These are phyloP conservation scores for Yamadazyma insecticola DNA, from an alignment of 805 yeast genomes.

Conservation along the genomic window DNA sequence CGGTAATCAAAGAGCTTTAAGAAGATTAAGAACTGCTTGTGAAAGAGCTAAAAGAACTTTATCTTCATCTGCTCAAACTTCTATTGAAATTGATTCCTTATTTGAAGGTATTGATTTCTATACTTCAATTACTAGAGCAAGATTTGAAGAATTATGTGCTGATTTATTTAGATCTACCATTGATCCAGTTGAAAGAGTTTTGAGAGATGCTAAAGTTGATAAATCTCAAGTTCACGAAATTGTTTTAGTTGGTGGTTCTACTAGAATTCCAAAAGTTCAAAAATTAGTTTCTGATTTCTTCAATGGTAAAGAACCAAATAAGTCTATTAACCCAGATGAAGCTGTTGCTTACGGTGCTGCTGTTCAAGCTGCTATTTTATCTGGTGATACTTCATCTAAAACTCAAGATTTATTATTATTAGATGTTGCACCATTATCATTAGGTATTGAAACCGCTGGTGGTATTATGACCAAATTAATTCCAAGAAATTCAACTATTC, in stretches of 20 bases:
- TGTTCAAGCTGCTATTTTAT: slow-evolving; percentile 95
- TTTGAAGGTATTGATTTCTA: slow-evolving; percentile 93
- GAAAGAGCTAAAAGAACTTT: slow-evolving; percentile 97
- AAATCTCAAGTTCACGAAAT: slow-evolving; percentile 89
- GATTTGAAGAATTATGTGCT: slow-evolving; percentile 93
- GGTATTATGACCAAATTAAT: slow-evolving; percentile 96
- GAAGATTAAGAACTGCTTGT: slow-evolving; percentile 94
- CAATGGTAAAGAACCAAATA: slow-evolving; percentile 92
- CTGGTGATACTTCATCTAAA: slow-evolving; percentile 66
- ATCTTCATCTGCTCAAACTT: slow-evolving; percentile 91
- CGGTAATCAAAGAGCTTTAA: slow-evolving; percentile 77
- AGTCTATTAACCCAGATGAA: slow-evolving; percentile 98
- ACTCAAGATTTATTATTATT: slow-evolving; percentile 57
- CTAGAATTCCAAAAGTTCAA: slow-evolving; percentile 98
- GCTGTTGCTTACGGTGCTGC: slow-evolving; percentile 99
- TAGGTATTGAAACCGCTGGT: slow-evolving; percentile 96
- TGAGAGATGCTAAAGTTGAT: slow-evolving; percentile 87
- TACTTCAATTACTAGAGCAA: slow-evolving; percentile 94
- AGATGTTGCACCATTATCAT: slow-evolving; percentile 90
- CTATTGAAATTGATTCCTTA: slow-evolving; percentile 94
- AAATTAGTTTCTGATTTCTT: slow-evolving; percentile 85
- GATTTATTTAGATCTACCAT: slow-evolving; percentile 91
- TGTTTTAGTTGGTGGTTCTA: slow-evolving; percentile 98
- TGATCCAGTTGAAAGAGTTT: slow-evolving; percentile 93
- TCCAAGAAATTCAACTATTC: slow-evolving; percentile 92